Base-by-base conservation (phyloP, 192 early-diverging fungal species). In the Coemansia sp. region DNA sequence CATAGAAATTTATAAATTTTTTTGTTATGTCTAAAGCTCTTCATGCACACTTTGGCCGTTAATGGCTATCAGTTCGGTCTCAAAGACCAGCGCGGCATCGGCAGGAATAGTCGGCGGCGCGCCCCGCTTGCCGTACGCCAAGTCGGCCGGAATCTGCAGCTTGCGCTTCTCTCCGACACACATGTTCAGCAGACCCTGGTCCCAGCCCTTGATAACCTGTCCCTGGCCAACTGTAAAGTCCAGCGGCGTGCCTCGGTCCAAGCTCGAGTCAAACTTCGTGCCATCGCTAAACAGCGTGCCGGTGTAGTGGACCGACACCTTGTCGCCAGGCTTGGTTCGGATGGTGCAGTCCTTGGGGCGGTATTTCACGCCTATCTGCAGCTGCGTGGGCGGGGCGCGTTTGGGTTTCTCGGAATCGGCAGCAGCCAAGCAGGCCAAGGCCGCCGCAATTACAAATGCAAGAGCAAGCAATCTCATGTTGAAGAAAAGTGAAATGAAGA, bases 151-250 rank as follows among this genome's bases (percentile, higher is more conserved):
- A 57, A 94, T 94, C 40, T 81, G 81, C 18, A 98, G 79, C 52
- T 73, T 84, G 25, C 92, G 91, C 56, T 85, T 83, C 77, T 96
- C 88, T 49, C 93, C 93, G 23, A 96, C 69, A 31, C 89, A 92
- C 86, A 98, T 87, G 67, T 91, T 81, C 19, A 91, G 89, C 44
- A 98, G 86, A 68, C 92, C 94, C 80, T 86, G 81, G 69, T 86
- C 85, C 89, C 89, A 89, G 28, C 88, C 91, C 56, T 85, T 79
- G 62, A 98, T 98, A 55, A 98, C 94, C 51, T 85, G 90, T 8
- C 92, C 92, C n/a, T 91, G 89, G 58, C 95, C 95, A 58, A 98
- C 89, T 18, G 70, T 78, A 72, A 88, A 92, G 12, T 82, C 80
- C 54, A 96, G 89, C 32, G 95, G 92, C 38, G 85, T 40, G 6